Evolutionary conservation across 2,329 filamentous ascomycete species (phyloP).

Genomic region (Cladosporium sp.): DNA sequence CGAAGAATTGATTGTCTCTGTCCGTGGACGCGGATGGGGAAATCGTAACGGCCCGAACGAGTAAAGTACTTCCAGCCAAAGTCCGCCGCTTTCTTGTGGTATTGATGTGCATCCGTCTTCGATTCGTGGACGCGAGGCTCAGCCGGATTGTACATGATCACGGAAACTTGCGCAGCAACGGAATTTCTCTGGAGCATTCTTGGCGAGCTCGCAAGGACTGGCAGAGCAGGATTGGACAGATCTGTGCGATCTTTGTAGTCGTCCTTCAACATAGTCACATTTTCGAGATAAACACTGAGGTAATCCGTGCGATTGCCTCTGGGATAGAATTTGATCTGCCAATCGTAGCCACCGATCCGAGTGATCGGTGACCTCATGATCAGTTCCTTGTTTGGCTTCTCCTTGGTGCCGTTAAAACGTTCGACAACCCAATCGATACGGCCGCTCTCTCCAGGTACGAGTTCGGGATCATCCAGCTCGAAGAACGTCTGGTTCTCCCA

Average conservation of each 20-base stretch:
- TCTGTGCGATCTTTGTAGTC: constrained; percentile 22
- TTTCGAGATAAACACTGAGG: constrained; percentile 59
- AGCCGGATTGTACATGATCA: constrained; percentile 60
- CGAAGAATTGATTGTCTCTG: constrained; percentile 57
- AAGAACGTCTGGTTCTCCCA: constrained; percentile 57
- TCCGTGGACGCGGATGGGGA: constrained; percentile 53
- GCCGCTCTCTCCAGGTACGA: constrained; percentile 49
- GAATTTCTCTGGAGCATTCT: constrained; percentile 38
- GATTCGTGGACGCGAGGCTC: constrained; percentile 57
- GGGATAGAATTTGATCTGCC: constrained; percentile 64
- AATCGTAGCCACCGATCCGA: constrained; percentile 56
- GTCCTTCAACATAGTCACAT: constrained; percentile 43
- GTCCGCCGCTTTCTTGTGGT: constrained; percentile 54
- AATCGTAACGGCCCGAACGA: constrained; percentile 54
- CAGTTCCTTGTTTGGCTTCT: constrained; percentile 54
- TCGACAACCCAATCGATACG: constrained; percentile 57
- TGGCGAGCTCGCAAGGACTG: constrained; percentile 20
- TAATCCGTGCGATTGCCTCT: constrained; percentile 56
- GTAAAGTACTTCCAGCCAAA: constrained; percentile 61
- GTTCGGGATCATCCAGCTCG: constrained; percentile 55
- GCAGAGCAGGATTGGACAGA: constrained; percentile 27
- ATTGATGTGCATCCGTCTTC: constrained; percentile 56
- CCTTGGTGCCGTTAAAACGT: constrained; percentile 56
- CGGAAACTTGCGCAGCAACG: constrained; percentile 56
- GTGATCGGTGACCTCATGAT: constrained; percentile 57